phyloP scores from a whole-genome alignment of 345 rosid species.

The Eucalyptus sp. region DNA sequence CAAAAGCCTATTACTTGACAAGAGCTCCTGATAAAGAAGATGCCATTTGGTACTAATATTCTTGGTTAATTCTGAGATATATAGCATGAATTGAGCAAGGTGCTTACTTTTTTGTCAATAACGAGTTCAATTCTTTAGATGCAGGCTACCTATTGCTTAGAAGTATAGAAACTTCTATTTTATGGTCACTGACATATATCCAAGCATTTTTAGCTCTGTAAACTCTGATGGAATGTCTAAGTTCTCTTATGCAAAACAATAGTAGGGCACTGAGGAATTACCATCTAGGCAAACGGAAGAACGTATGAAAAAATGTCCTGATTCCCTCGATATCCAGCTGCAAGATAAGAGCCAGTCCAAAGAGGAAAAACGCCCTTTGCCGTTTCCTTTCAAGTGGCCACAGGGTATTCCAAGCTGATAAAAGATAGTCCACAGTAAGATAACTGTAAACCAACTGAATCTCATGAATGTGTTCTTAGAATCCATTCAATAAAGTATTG shows the following conservation, averaged over 20 bases:
- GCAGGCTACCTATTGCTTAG: background rate
- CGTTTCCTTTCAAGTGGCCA: slow-evolving; percentile 98
- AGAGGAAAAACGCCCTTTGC: slow-evolving; percentile 89
- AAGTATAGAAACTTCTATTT: background rate
- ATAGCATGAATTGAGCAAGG: background rate
- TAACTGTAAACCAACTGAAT: background rate
- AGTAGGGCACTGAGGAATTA: slow-evolving; percentile 3
- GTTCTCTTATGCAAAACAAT: background rate
- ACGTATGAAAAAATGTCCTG: slow-evolving; percentile 65
- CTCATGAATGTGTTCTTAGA: background rate
- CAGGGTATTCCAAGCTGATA: slow-evolving; percentile 85
- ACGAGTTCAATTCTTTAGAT: background rate
- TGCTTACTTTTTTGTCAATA: background rate
- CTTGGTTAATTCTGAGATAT: background rate
- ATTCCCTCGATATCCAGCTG: slow-evolving; percentile 76
- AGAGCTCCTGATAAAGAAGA: background rate
- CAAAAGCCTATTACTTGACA: background rate
- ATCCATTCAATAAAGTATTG: background rate
- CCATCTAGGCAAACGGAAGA: slow-evolving; percentile 89
- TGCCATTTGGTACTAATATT: background rate
- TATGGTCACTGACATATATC: background rate
- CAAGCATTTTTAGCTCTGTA: background rate
- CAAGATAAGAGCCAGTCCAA: slow-evolving; percentile 82
- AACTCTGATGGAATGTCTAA: background rate
- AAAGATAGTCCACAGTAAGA: background rate